These are phyloP conservation scores for Ambispora gerdemannii DNA, from an alignment of 192 early-diverging fungal species.

Conservation along the genomic window DNA sequence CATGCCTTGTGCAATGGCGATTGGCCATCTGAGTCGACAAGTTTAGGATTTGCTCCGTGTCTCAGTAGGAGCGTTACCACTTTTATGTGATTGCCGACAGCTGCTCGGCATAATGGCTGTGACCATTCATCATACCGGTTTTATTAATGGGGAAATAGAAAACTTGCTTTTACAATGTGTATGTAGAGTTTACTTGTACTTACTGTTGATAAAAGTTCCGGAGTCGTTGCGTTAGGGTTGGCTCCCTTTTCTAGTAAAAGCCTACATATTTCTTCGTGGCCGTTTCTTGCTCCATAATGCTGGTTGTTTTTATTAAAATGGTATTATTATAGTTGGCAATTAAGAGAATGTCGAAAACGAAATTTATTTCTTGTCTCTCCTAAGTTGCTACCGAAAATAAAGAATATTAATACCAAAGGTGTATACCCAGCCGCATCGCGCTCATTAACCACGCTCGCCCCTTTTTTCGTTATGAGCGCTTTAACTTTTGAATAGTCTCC, in stretches of 20 bases:
- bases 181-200: not conserved
- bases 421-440: constrained; percentile 15
- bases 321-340: not conserved
- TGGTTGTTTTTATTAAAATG: not conserved
- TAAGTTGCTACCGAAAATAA: not conserved
- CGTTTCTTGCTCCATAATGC: constrained; percentile 22
- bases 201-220: constrained; percentile 25
- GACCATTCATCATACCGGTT: not conserved
- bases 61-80: not conserved
- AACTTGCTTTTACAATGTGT: too few species aligned
- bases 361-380: not conserved
- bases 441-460: not conserved
- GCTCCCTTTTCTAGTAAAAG: constrained; percentile 15
- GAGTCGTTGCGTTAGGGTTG: constrained; percentile 7
- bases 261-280: constrained; percentile 15
- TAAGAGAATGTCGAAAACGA: not conserved
- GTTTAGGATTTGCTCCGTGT: not conserved
- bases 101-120: constrained; percentile 22
- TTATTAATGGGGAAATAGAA: too few species aligned
- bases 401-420: constrained; percentile 14
- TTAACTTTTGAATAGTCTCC: not conserved
- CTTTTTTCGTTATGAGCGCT: constrained; percentile 19
- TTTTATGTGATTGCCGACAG: not conserved
- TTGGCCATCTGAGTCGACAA: constrained; percentile 21
- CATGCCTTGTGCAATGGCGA: constrained; percentile 16